phyloP scores from a whole-genome alignment of 2,329 filamentous ascomycete genomes.

The Emericellopsis cladophorae region DNA sequence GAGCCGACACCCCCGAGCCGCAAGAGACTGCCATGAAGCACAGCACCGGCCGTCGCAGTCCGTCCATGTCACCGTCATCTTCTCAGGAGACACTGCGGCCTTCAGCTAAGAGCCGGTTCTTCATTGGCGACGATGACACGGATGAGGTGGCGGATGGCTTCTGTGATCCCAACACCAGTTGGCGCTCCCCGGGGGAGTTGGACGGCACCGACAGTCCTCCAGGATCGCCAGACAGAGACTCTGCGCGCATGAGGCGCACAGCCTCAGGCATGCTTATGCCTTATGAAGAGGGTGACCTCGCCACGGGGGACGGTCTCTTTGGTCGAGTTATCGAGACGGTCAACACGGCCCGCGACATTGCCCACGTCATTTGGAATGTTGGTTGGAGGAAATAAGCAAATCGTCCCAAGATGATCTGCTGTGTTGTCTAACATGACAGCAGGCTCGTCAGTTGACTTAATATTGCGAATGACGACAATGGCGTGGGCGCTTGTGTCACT shows the following conservation, averaged over 20 bases:
- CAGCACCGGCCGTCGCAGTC: constrained; percentile 30
- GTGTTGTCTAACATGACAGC: no score
- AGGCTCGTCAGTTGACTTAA: no score
- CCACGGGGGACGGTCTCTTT: constrained; percentile 51
- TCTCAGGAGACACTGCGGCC: constrained; percentile 76
- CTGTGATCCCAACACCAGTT: constrained; percentile 14
- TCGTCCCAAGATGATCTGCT: constrained; percentile 1
- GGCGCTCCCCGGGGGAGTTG: constrained; percentile 13
- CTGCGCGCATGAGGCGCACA: constrained; percentile 60
- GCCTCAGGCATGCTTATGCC: constrained; percentile 88
- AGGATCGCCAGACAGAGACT: constrained; percentile 23
- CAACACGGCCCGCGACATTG: constrained; percentile 59
- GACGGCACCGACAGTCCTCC: constrained; percentile 19
- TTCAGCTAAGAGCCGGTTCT: constrained; percentile 51
- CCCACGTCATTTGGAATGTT: constrained; percentile 61
- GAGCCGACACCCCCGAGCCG: constrained; percentile 61
- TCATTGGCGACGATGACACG: constrained; percentile 46
- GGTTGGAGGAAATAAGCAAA: constrained; percentile 43
- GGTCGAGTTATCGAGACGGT: constrained; percentile 72
- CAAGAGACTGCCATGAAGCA: constrained; percentile 51
- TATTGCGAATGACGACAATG: no score
- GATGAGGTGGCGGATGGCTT: constrained; percentile 31
- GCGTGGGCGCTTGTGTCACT: no score
- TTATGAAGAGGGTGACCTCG: constrained; percentile 59
- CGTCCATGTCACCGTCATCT: constrained; percentile 55